Evolutionary conservation across 2,329 filamentous ascomycete genomes (phyloP).

Genomic region (Xylariaceae sp.): DNA sequence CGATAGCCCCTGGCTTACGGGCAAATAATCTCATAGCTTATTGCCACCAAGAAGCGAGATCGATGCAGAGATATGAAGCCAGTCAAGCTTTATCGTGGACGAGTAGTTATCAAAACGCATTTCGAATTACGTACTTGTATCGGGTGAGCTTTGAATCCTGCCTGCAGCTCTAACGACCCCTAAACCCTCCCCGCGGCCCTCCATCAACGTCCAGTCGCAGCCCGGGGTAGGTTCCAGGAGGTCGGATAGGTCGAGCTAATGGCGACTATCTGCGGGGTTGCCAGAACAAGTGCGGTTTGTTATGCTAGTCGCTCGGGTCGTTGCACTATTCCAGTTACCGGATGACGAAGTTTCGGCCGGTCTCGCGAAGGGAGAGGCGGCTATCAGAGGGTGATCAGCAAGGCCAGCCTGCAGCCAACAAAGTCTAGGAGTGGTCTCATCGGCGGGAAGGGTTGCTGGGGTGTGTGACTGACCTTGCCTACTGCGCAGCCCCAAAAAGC

Average conservation of each 20-base stretch:
- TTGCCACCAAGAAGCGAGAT: conserved; percentile 19
- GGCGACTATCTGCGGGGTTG: conserved; percentile 27
- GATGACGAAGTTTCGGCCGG: conserved; percentile 17
- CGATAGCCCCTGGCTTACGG: conserved; percentile 10
- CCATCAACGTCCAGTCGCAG: conserved; percentile 19
- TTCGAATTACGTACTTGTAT: conserved; percentile 26
- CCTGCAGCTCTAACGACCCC: conserved; percentile 8
- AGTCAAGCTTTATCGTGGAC: conserved; percentile 9
- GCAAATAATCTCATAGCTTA: conserved; percentile 21
- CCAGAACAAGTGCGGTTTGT: conserved; percentile 5
- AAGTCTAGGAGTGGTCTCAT: too few species aligned
- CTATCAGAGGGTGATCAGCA: conserved; percentile 23
- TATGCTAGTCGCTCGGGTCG: not conserved
- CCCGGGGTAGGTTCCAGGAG: conserved; percentile 19
- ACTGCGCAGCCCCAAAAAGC: not conserved
- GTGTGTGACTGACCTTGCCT: not conserved
- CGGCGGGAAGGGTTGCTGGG: too few species aligned
- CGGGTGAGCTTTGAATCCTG: conserved; percentile 5
- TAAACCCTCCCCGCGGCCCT: conserved; percentile 15
- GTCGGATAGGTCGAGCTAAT: conserved; percentile 21
- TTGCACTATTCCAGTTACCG: conserved; percentile 11
- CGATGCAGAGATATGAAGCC: conserved; percentile 12
- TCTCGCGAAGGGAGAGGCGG: conserved; percentile 10
- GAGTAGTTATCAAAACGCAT: not conserved
- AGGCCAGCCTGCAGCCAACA: conserved; percentile 11